Evolutionary conservation across 176 grass and related monocot genomes (phyloP).

Genomic region (Eragrostis curvula): DNA sequence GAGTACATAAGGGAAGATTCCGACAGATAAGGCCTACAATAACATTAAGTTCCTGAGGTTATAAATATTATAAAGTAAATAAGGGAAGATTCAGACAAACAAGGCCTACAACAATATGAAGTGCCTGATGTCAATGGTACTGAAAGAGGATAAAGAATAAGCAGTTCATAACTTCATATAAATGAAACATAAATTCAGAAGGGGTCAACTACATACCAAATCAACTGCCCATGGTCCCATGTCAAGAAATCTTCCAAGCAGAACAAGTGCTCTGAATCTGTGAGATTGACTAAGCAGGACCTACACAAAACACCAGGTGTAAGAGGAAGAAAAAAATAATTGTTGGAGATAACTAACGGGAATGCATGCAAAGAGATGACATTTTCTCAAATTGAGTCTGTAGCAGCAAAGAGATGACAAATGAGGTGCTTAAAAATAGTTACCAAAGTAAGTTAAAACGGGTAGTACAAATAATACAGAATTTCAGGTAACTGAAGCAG

Average conservation of each 20-base stretch:
- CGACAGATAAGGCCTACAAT: constrained; percentile 88
- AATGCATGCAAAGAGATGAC: background rate
- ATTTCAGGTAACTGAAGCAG: background rate
- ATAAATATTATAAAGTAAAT: constrained; percentile 53
- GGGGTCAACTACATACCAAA: constrained; percentile 62
- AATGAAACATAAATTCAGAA: constrained; percentile 21
- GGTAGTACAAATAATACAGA: constrained; percentile 14
- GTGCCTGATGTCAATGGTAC: background rate
- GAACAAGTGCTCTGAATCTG: constrained; percentile 94
- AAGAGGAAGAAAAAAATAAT: constrained; percentile 28
- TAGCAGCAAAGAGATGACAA: constrained; percentile 3
- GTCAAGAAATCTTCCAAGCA: constrained; percentile 99
- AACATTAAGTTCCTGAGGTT: constrained; percentile 28
- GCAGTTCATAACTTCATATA: constrained; percentile 7
- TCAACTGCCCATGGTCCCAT: constrained; percentile 99
- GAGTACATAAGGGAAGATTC: constrained; percentile 97
- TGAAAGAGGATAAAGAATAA: constrained; percentile 19
- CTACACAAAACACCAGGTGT: constrained; percentile 49
- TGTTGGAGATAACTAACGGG: background rate
- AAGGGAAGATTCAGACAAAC: constrained; percentile 91
- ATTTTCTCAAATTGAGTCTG: constrained; percentile 12
- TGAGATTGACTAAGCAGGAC: constrained; percentile 97
- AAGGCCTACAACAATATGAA: constrained; percentile 62
- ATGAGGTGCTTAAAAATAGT: background rate
- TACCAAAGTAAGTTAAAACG: constrained; percentile 18